Base-by-base conservation (phyloP, 164 flowering plant genomes). In the Tetracentron sinense region DNA sequence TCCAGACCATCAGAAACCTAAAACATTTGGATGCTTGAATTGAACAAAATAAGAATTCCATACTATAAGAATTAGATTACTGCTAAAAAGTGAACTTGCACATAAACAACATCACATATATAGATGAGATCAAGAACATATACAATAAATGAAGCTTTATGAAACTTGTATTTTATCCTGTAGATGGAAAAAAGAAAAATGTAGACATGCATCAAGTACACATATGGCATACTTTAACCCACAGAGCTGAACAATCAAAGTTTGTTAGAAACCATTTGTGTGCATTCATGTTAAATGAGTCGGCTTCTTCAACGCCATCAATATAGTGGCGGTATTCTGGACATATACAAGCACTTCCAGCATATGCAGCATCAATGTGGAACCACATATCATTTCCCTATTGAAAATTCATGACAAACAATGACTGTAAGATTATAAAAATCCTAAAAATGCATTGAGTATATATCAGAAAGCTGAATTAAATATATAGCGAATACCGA, bases 311-410 rank as follows among this genome's bases (percentile, higher is more conserved):
- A 50, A 90, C 83, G 26, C 99, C 97, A 79, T 90, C 74, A 65
- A 94, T 75, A 63, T 86, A 78, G 56, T 80, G 85, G 29, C 96
- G 86, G 63, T 79, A 87, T 68, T 91, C 97, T 25, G 99, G 93
- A 69, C 99, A 94, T 65, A 94, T 76, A 74, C 93, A 89, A 63
- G 96, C 96, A 81, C 97, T 90, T 71, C 99, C 98, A 72, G 97
- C 99, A 79, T 94, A 94, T 54, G 98, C 97, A 67, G 93, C 95
- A 79, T 94, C 97, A 60, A 94, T 76, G 70, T 89, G 97, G 68
- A 89, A 83, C 98, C 98, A 94, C 58, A 94, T 72, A 55, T 73
- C 80, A 63, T 85, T 63, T 12, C 53, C 80, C 98, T 93, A 69
- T 60, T 51, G 61, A 66, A 54, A 67, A 28, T 31, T 23, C 47